phyloP scores from a whole-genome alignment of 139 green algal genomes.

The Closterium sp. region DNA sequence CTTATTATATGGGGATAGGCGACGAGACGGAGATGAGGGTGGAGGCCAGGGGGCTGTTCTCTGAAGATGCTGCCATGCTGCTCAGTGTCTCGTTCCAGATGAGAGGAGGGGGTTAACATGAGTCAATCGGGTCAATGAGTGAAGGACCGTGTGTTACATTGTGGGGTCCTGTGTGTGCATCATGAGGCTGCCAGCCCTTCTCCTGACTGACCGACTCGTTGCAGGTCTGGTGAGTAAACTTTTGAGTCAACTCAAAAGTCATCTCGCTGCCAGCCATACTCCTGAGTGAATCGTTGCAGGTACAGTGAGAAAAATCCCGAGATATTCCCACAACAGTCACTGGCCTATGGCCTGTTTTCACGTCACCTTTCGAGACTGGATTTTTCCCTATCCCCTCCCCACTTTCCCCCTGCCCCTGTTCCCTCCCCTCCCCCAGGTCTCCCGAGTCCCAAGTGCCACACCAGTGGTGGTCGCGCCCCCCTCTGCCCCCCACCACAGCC shows the following conservation, averaged over 20 bases:
- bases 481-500: not conserved
- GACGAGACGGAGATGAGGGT: constrained; percentile 32
- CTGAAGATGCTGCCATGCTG: constrained; percentile 31
- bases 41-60: constrained; percentile 8
- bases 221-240: no score
- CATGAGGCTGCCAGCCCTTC: not conserved
- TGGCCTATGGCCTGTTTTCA: no score
- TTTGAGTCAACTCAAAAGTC: not conserved
- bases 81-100: constrained; percentile 23
- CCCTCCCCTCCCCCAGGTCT: not conserved
- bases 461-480: not conserved
- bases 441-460: not conserved
- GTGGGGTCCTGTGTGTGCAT: constrained; percentile 9
- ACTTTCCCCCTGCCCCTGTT: not conserved
- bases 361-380: no score
- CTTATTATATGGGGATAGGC: not conserved
- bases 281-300: constrained; percentile 23
- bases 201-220: no score
- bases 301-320: no score
- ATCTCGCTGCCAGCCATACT: not conserved
- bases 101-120: not conserved
- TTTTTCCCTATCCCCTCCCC: not conserved
- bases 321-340: no score
- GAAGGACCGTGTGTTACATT: no score
- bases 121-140: no score